Evolutionary conservation across 306 rosid genomes (phyloP).

Genomic region (Cucurbita moschata): DNA sequence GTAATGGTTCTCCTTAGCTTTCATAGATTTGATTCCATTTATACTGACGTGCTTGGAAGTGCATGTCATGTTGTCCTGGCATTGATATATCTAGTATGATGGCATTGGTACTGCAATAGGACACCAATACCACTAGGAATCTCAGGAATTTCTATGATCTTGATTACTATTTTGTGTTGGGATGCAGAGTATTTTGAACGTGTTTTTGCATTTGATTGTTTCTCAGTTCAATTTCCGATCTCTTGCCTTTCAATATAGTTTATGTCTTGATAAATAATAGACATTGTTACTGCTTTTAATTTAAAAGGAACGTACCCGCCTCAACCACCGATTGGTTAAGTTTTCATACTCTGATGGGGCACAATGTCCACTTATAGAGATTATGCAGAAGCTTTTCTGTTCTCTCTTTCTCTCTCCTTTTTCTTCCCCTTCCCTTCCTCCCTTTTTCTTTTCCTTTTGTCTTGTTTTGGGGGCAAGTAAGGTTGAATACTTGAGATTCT

Average conservation of each 20-base stretch:
- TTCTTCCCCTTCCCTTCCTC: background rate
- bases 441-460: background rate
- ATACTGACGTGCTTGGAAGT: background rate
- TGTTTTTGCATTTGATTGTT: background rate
- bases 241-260: background rate
- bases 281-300: background rate
- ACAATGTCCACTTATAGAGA: background rate
- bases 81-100: background rate
- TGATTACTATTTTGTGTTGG: background rate
- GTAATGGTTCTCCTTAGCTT: constrained; percentile 29
- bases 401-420: background rate
- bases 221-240: background rate
- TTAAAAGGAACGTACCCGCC: background rate
- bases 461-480: background rate
- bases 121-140: background rate
- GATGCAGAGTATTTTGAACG: background rate
- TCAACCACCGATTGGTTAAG: too few relatives aligned
- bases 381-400: background rate
- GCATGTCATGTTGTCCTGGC: background rate
- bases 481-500: background rate
- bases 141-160: background rate
- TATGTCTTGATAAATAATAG: background rate
- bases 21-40: background rate
- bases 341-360: background rate
- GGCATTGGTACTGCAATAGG: background rate